Conservation (phyloP, 768 basidiomycete species). For the Boletales sp. region DNA sequence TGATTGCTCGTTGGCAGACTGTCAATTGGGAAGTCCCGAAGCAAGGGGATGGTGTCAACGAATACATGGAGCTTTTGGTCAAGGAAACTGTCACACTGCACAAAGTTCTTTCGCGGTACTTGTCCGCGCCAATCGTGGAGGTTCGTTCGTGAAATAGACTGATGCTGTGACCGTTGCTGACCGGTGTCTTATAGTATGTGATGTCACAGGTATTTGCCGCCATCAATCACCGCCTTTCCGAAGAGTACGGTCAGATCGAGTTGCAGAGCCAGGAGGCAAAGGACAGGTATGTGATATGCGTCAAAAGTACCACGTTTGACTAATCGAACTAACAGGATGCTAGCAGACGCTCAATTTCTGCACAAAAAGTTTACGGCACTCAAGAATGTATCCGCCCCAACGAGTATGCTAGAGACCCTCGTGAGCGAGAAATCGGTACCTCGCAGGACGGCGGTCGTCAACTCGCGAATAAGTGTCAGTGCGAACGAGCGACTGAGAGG, state of each 20-base stretch:
- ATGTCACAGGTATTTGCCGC: slow-evolving; percentile 94
- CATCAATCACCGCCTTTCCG: slow-evolving; percentile 85
- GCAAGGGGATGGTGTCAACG: slow-evolving; percentile 62
- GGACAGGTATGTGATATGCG: slow-evolving; percentile 52
- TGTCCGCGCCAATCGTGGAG: slow-evolving; percentile 76
- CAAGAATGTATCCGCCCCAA: slow-evolving; percentile 68
- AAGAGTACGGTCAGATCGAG: slow-evolving; percentile 81
- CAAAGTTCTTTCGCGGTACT: slow-evolving; percentile 91
- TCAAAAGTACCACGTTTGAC: slow-evolving; percentile 8
- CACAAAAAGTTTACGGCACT: slow-evolving; percentile 72
- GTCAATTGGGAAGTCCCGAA: slow-evolving; percentile 75
- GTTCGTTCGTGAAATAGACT: slow-evolving; percentile 36
- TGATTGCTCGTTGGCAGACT: slow-evolving; percentile 39
- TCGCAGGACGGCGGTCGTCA: slow-evolving; percentile 29
- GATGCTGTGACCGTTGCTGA: slow-evolving; percentile 12
- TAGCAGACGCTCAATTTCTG: slow-evolving; percentile 75
- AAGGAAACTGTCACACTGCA: slow-evolving; percentile 95
- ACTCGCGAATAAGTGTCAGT: slow-evolving; percentile 17
- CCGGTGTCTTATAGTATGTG: slow-evolving; percentile 56
- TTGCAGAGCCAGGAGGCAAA: slow-evolving; percentile 83
- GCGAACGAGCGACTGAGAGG: slow-evolving; percentile 38
- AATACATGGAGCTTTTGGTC: slow-evolving; percentile 91
- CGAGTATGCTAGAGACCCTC: slow-evolving; percentile 80
- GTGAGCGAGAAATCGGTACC: slow-evolving; percentile 75
- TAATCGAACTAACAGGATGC: slow-evolving; percentile 48